Conservation (phyloP, 2,329 filamentous ascomycete species). For the Cercospora sesami region DNA sequence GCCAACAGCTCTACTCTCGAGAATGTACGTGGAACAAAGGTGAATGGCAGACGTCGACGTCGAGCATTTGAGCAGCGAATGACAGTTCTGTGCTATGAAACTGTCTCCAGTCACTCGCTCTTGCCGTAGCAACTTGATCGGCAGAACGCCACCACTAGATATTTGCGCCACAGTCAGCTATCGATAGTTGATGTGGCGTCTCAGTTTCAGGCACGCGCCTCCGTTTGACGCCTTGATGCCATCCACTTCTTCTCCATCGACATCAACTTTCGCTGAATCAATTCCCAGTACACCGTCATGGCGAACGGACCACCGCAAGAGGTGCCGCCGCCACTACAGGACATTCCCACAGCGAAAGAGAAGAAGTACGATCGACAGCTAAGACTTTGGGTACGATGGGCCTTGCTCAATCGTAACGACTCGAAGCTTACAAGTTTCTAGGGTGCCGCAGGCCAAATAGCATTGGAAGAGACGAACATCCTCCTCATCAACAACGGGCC, state of each 20-base stretch:
- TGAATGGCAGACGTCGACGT: background rate
- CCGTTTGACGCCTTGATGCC: background rate
- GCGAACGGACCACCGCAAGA: conserved; percentile 28
- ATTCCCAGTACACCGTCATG: conserved; percentile 7
- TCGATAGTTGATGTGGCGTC: conserved; percentile 8
- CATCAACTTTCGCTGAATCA: background rate
- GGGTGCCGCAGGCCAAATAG: conserved; percentile 84
- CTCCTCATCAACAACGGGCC: conserved; percentile 82
- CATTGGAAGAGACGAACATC: conserved; percentile 88
- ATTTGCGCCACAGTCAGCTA: background rate
- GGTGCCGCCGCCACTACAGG: conserved; percentile 50
- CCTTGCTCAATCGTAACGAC: background rate
- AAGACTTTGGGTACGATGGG: conserved; percentile 67
- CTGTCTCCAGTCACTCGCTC: background rate
- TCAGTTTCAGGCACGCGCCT: conserved; percentile 9
- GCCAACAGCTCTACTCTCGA: background rate
- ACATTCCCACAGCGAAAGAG: conserved; percentile 57
- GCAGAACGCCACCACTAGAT: background rate
- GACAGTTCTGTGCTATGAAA: background rate
- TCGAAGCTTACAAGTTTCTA: conserved; percentile 1
- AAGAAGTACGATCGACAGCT: conserved; percentile 91
- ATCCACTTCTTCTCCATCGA: conserved; percentile 2
- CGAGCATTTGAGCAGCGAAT: background rate
- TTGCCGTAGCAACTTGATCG: background rate
- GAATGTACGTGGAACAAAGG: background rate